phyloP scores from a whole-genome alignment of 345 rosid genomes.

The Citrus sp. region DNA sequence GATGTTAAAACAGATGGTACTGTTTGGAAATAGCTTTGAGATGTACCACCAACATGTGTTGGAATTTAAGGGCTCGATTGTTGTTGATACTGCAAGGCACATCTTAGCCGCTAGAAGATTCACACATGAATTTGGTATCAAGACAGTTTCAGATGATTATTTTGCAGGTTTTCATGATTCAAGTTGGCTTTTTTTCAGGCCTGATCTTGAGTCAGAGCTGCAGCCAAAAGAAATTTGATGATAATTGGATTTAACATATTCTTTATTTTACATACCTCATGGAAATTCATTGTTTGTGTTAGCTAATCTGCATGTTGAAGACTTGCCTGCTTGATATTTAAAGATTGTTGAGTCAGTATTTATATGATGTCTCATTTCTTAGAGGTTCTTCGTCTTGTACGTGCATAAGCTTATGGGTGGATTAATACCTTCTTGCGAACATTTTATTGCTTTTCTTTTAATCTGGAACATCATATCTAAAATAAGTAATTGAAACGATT shows the following conservation, averaged over 20 bases:
- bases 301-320: neutral
- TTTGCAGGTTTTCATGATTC: slow-evolving; percentile 82
- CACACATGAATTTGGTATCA: slow-evolving; percentile 45
- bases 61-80: slow-evolving; percentile 35
- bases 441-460: too few relatives aligned
- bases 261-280: neutral
- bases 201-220: slow-evolving; percentile 36
- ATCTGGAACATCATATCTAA: neutral
- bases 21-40: slow-evolving; percentile 85
- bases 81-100: slow-evolving; percentile 37
- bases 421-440: too few relatives aligned
- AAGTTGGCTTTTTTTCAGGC: slow-evolving; percentile 89
- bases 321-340: neutral
- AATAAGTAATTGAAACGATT: neutral
- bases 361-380: neutral
- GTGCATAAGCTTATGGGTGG: too few relatives aligned
- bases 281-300: neutral
- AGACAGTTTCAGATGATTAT: slow-evolving; percentile 59
- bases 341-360: neutral
- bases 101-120: slow-evolving; percentile 45
- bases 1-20: slow-evolving; percentile 42
- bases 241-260: neutral
- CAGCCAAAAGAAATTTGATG: slow-evolving; percentile 20
- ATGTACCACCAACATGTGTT: slow-evolving; percentile 46
- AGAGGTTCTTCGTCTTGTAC: neutral